These are phyloP conservation scores for Domatiomyces catenatus DNA, from an alignment of 2,329 filamentous ascomycete species.

Conservation along the genomic window DNA sequence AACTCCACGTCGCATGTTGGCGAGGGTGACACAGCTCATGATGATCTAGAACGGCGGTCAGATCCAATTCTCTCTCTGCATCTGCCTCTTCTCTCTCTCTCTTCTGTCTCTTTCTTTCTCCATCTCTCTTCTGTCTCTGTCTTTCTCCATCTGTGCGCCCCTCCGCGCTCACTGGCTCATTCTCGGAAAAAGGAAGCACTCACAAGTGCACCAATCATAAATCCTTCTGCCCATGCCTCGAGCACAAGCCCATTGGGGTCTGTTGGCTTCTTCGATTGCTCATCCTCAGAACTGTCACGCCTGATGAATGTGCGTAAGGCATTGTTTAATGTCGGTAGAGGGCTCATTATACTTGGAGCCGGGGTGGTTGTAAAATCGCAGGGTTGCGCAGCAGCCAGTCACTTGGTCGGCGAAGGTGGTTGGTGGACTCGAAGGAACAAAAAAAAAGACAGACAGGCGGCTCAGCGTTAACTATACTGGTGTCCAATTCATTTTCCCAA, in stretches of 20 bases:
- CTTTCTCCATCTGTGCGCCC: no score
- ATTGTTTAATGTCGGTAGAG: conserved; percentile 5
- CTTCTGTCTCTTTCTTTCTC: no score
- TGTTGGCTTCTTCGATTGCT: conserved; percentile 10
- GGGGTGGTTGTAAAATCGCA: neutral
- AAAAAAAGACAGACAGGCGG: no score
- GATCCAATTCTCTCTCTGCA: no score
- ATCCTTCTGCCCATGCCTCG: conserved; percentile 29
- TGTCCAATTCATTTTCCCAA: neutral
- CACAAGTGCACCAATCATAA: conserved; percentile 26
- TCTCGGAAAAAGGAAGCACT: neutral
- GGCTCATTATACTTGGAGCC: conserved; percentile 11
- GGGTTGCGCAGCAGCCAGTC: neutral
- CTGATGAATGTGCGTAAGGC: conserved; percentile 6
- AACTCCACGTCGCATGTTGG: conserved; percentile 29
- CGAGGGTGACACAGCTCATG: conserved; percentile 29
- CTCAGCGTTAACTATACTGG: neutral
- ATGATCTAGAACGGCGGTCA: conserved; percentile 18
- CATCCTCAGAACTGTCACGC: conserved; percentile 9
- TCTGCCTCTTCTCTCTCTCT: no score
- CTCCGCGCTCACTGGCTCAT: neutral
- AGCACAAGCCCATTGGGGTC: conserved; percentile 21
- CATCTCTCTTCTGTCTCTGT: no score
- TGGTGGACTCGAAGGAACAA: neutral
- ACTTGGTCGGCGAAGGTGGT: neutral